Evolutionary conservation across 2,329 filamentous ascomycete species (phyloP).

Genomic region (Cercospora nicotianae): DNA sequence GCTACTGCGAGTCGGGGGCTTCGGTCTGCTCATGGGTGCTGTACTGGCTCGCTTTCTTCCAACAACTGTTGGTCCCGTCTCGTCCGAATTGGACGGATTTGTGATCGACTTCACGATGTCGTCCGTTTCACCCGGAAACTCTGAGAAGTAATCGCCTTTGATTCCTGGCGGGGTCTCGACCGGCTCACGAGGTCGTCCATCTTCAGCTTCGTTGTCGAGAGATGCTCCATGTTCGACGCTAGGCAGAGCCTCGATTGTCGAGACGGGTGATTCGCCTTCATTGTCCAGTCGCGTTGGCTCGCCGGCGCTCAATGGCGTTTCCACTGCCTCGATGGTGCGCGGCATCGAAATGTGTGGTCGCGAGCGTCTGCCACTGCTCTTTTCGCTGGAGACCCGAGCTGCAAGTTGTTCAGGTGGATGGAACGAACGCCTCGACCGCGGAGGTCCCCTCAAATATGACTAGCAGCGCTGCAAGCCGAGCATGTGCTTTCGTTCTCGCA

Average conservation of each 20-base stretch:
- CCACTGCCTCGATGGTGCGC: background rate
- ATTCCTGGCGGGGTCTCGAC: background rate
- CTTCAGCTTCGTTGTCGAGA: slow-evolving; percentile 2
- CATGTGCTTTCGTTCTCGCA: background rate
- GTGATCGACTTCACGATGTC: slow-evolving; percentile 17
- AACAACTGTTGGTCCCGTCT: slow-evolving; percentile 4
- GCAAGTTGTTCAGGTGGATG: background rate
- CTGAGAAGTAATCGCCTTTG: background rate
- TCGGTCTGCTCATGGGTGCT: slow-evolving; percentile 23
- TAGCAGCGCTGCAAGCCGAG: background rate
- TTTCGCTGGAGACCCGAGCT: background rate
- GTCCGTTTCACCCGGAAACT: background rate
- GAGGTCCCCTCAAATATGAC: background rate
- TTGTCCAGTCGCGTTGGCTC: slow-evolving; percentile 18
- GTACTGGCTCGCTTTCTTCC: slow-evolving; percentile 22
- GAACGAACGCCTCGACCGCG: background rate
- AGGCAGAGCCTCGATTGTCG: slow-evolving; percentile 23
- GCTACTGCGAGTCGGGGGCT: slow-evolving; percentile 20
- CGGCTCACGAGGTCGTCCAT: slow-evolving; percentile 1
- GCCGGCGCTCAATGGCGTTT: background rate
- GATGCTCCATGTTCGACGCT: slow-evolving; percentile 25
- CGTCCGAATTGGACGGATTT: background rate
- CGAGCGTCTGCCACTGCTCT: background rate
- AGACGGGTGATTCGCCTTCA: slow-evolving; percentile 13
- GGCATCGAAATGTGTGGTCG: slow-evolving; percentile 1